Conservation (phyloP, 179 eudicot species). For the Silene coronaria region DNA sequence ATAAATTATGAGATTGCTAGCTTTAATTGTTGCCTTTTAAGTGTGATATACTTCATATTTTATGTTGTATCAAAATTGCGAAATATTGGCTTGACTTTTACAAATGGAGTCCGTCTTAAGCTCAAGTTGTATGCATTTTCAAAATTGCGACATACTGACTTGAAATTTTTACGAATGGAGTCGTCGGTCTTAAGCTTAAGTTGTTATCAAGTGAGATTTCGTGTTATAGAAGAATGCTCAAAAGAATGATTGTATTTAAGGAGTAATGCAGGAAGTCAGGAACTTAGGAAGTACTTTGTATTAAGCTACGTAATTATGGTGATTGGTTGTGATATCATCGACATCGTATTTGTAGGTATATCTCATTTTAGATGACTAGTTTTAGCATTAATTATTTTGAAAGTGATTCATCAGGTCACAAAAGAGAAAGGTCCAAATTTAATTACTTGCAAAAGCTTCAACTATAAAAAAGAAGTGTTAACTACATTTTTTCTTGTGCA, state of each 20-base stretch:
- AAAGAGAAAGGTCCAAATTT: conserved; percentile 6
- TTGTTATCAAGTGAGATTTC: too few relatives aligned
- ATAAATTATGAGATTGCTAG: conserved; percentile 23
- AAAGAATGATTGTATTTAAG: too few relatives aligned
- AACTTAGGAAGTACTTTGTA: not conserved
- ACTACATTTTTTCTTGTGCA: conserved; percentile 2
- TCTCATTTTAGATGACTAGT: conserved; percentile 22
- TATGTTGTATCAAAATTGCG: not conserved
- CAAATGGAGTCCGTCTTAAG: too few relatives aligned
- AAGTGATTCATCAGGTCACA: conserved; percentile 15
- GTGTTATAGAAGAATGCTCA: too few relatives aligned
- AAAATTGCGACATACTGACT: not conserved
- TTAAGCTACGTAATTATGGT: not conserved
- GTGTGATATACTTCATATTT: too few relatives aligned
- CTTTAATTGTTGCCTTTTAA: conserved; percentile 22
- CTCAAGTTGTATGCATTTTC: not conserved
- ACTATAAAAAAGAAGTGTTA: conserved; percentile 5
- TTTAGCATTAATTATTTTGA: conserved; percentile 16
- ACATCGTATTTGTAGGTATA: conserved; percentile 21
- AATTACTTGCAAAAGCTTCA: conserved; percentile 10
- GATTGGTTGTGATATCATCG: conserved; percentile 11
- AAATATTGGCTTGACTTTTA: not conserved
- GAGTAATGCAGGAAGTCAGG: not conserved
- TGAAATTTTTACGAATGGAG: not conserved
- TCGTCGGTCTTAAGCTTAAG: too few relatives aligned